Conservation (phyloP, 2,329 filamentous ascomycete genomes). For the Phymatotrichopsis omnivora region DNA sequence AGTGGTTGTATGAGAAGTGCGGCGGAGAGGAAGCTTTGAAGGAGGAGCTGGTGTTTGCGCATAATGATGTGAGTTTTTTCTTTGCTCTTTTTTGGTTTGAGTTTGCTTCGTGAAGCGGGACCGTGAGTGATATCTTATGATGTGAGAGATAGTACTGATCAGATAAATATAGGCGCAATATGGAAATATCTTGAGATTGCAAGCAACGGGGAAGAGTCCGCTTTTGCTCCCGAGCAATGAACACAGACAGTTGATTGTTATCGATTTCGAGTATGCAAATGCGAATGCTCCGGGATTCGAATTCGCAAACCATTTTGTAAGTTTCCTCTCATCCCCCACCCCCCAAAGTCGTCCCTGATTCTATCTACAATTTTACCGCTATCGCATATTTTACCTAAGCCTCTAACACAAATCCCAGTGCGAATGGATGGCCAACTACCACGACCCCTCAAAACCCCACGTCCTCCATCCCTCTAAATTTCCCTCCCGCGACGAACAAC, state of each 20-base stretch:
- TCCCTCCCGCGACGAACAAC: constrained; percentile 70
- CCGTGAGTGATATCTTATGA: constrained; percentile 5
- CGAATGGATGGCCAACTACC: constrained; percentile 98
- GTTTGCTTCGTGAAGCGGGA: too few relatives aligned
- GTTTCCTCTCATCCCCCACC: constrained; percentile 27
- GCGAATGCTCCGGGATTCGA: constrained; percentile 79
- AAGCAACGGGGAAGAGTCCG: constrained; percentile 63
- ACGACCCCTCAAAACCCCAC: constrained; percentile 59
- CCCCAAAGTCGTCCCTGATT: background rate
- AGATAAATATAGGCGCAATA: constrained; percentile 68
- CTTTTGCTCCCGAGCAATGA: constrained; percentile 80
- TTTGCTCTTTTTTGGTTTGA: background rate
- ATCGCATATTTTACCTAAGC: background rate
- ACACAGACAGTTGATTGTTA: constrained; percentile 92
- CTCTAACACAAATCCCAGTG: constrained; percentile 39
- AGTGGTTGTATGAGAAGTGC: constrained; percentile 59
- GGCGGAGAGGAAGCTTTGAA: constrained; percentile 57
- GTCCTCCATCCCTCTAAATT: constrained; percentile 51
- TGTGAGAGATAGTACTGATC: constrained; percentile 28
- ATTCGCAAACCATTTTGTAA: constrained; percentile 92
- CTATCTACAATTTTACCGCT: background rate
- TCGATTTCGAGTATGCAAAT: constrained; percentile 94
- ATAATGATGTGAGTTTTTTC: constrained; percentile 68
- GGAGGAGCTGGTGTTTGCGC: constrained; percentile 78
- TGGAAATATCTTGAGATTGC: constrained; percentile 76